Evolutionary conservation across 345 rosid genomes (phyloP).

Genomic region (Clarkia xantiana): DNA sequence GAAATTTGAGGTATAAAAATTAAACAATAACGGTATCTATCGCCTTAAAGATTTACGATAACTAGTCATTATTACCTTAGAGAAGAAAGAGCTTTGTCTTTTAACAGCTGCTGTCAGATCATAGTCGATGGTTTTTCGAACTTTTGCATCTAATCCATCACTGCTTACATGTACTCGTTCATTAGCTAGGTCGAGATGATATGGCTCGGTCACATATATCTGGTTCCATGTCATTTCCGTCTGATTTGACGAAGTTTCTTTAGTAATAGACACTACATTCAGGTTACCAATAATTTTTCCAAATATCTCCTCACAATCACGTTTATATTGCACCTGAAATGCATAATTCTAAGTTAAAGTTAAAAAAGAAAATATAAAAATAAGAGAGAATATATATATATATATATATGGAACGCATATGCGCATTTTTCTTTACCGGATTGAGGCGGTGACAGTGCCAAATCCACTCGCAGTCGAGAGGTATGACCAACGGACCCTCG

Average conservation of each 20-base stretch:
- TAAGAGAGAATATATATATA: neutral
- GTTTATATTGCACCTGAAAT: conserved; percentile 53
- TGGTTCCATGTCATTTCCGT: conserved; percentile 53
- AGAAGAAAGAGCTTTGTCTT: conserved; percentile 1
- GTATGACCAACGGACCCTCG: conserved; percentile 23
- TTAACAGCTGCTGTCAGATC: neutral
- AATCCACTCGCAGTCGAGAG: conserved; percentile 38
- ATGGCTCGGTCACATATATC: conserved; percentile 60
- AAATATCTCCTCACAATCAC: conserved; percentile 54
- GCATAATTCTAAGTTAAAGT: conserved; percentile 7
- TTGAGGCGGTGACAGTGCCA: conserved; percentile 38
- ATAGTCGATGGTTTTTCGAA: neutral
- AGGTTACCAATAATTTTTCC: conserved; percentile 44
- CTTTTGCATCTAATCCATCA: neutral
- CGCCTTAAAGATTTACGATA: neutral
- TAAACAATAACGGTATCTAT: neutral
- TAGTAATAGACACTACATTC: conserved; percentile 41
- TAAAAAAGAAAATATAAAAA: conserved; percentile 1
- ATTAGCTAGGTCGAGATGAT: conserved; percentile 20
- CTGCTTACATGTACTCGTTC: no score
- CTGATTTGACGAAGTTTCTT: conserved; percentile 24
- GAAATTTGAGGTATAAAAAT: neutral
- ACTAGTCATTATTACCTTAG: neutral
- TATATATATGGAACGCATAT: no score
- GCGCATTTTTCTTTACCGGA: conserved; percentile 10